These are phyloP conservation scores for Eleusine coracana DNA, from an alignment of 176 grass and related monocot genomes.

Conservation along the genomic window DNA sequence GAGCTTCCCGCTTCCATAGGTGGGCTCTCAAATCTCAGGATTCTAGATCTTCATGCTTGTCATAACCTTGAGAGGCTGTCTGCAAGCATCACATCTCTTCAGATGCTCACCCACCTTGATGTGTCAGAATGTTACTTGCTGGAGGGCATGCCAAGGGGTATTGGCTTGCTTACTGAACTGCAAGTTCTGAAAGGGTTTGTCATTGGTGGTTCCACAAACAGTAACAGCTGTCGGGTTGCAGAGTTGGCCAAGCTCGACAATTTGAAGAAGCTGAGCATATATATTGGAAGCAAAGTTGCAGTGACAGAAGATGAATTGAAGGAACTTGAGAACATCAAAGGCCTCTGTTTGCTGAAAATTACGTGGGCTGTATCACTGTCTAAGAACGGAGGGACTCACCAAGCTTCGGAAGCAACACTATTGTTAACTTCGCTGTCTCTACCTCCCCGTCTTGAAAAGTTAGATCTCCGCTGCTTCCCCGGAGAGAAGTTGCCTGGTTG, in stretches of 20 bases:
- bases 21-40: conserved; percentile 50
- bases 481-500: conserved; percentile 46
- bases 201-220: conserved; percentile 49
- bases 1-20: conserved; percentile 64
- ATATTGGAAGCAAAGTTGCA: conserved; percentile 54
- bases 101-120: conserved; percentile 67
- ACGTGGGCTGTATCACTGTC: conserved; percentile 59
- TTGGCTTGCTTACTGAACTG: conserved; percentile 55
- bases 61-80: conserved; percentile 77
- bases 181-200: conserved; percentile 80
- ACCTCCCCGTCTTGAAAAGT: conserved; percentile 50
- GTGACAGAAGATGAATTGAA: conserved; percentile 44
- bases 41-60: conserved; percentile 79
- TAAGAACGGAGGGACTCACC: conserved; percentile 12
- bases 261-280: conserved; percentile 72
- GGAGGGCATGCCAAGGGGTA: conserved; percentile 60
- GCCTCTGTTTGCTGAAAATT: conserved; percentile 47
- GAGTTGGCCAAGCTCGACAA: conserved; percentile 54
- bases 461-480: conserved; percentile 66
- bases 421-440: conserved; percentile 18
- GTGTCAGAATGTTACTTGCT: conserved; percentile 80
- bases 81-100: conserved; percentile 32
- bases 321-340: conserved; percentile 41
- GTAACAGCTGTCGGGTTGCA: conserved; percentile 41
- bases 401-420: conserved; percentile 9